A percentile compares a stretch with the other conserved stretches of the same genome.
phyloP scores from a whole-genome alignment of 2,329 filamentous ascomycete genomes.

The Pseudogymnoascus destructans region DNA sequence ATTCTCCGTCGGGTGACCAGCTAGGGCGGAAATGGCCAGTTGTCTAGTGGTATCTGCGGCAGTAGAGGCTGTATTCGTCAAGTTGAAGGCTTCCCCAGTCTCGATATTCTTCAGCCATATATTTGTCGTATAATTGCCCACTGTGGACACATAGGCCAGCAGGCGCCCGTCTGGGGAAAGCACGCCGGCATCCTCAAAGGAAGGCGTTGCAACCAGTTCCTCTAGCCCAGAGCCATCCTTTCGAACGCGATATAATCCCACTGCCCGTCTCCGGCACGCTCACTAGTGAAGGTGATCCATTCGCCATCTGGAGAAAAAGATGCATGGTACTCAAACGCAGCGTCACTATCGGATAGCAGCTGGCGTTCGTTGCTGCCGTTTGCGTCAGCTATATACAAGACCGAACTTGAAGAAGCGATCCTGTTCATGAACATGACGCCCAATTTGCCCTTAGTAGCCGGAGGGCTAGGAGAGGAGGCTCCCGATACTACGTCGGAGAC shows the following conservation, averaged over 20 bases:
- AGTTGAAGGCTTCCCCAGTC: slow-evolving; percentile 25
- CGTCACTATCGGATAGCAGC: slow-evolving; percentile 23
- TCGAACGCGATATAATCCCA: slow-evolving; percentile 30
- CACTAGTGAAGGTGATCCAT: slow-evolving; percentile 30
- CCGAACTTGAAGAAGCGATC: slow-evolving; percentile 25
- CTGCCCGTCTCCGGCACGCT: slow-evolving; percentile 30
- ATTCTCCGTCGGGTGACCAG: slow-evolving; percentile 32
- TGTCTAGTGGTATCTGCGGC: slow-evolving; percentile 20
- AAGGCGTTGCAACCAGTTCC: slow-evolving; percentile 25
- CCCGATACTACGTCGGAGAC: not conserved
- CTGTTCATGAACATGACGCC: slow-evolving; percentile 27
- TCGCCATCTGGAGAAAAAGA: slow-evolving; percentile 29
- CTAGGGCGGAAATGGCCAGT: slow-evolving; percentile 29
- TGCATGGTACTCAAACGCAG: slow-evolving; percentile 30
- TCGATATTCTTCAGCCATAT: slow-evolving; percentile 30
- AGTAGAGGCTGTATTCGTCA: slow-evolving; percentile 26
- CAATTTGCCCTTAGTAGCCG: slow-evolving; percentile 1
- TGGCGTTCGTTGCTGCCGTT: slow-evolving; percentile 29
- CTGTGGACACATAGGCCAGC: slow-evolving; percentile 31
- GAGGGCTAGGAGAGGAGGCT: not conserved
- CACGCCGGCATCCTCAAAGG: slow-evolving; percentile 28
- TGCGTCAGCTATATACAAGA: slow-evolving; percentile 26
- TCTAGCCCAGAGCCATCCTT: slow-evolving; percentile 28
- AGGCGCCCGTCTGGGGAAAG: slow-evolving; percentile 29
- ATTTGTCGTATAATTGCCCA: slow-evolving; percentile 27